phyloP scores from a whole-genome alignment of 2,329 filamentous ascomycete genomes.

The Diatrype stigma region DNA sequence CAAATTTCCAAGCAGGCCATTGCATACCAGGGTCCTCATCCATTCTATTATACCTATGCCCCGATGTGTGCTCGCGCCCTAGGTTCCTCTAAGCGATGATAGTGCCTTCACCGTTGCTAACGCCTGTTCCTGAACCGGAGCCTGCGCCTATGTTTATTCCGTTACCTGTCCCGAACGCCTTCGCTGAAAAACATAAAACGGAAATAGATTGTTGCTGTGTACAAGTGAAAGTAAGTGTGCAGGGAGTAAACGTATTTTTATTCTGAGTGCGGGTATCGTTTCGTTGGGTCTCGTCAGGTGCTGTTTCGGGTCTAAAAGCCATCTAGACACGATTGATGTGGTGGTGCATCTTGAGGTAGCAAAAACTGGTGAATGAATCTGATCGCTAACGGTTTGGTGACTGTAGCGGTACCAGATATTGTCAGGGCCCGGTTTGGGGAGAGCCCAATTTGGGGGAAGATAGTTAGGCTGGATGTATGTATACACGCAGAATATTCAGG shows the following conservation, averaged over 20 bases:
- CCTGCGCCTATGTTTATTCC: background rate
- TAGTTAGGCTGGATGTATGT: no score
- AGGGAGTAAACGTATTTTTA: constrained; percentile 14
- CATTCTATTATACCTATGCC: constrained; percentile 38
- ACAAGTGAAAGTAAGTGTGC: constrained; percentile 6
- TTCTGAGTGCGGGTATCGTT: constrained; percentile 18
- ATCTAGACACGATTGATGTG: constrained; percentile 26
- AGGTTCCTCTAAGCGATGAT: background rate
- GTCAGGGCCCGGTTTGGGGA: no score
- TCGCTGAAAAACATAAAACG: background rate
- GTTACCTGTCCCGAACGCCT: background rate
- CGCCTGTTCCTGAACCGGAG: background rate
- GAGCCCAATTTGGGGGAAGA: no score
- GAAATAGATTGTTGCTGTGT: background rate
- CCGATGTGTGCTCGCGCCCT: background rate
- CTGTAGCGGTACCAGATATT: no score
- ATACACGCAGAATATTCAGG: no score
- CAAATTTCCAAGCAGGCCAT: constrained; percentile 62
- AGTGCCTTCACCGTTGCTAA: background rate
- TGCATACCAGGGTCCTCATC: constrained; percentile 50
- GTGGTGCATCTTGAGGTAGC: background rate
- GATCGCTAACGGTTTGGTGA: no score
- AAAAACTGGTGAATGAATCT: no score
- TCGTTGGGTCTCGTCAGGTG: constrained; percentile 16
- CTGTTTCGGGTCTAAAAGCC: constrained; percentile 13